Conservation (phyloP, 306 rosid genomes). For the Comarum palustre region DNA sequence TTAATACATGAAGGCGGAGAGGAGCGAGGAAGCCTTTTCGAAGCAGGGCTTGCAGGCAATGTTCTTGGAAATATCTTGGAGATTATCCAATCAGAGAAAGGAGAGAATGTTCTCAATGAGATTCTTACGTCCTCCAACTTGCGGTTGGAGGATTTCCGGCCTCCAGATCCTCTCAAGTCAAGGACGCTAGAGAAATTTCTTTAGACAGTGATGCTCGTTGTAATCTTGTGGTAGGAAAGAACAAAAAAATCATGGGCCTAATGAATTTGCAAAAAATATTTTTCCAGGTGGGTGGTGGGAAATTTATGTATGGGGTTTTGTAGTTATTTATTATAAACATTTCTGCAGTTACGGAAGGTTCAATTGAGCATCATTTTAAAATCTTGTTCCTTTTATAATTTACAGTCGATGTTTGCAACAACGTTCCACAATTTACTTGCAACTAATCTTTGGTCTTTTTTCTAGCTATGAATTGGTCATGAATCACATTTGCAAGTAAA, state of each 20-base stretch:
- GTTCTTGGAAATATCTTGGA: slow-evolving; percentile 72
- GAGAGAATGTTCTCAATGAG: slow-evolving; percentile 51
- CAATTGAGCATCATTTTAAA: slow-evolving; percentile 41
- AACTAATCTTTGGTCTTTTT: not conserved
- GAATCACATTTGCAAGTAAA: not conserved
- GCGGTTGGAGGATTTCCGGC: slow-evolving; percentile 61
- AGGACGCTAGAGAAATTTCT: slow-evolving; percentile 66
- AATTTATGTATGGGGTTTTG: slow-evolving; percentile 31
- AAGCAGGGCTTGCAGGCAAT: slow-evolving; percentile 71
- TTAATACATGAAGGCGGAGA: slow-evolving; percentile 68
- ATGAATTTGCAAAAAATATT: slow-evolving; percentile 42
- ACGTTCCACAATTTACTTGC: not conserved
- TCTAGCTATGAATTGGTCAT: not conserved
- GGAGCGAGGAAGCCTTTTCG: slow-evolving; percentile 57
- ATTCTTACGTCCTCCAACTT: slow-evolving; percentile 44
- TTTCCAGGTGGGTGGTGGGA: slow-evolving; percentile 41
- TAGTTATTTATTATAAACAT: slow-evolving; percentile 41
- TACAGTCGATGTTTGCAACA: not conserved
- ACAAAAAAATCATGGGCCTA: slow-evolving; percentile 24
- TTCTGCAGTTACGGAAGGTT: slow-evolving; percentile 48
- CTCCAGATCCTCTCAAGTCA: slow-evolving; percentile 48
- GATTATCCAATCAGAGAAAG: slow-evolving; percentile 52
- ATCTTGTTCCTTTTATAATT: not conserved
- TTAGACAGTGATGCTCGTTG: slow-evolving; percentile 66
- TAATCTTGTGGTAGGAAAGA: slow-evolving; percentile 35